Evolutionary conservation across 2,329 filamentous ascomycete species (phyloP), one percentile per base, ranked within the genome.

Genomic region (Venturia effusa): DNA sequence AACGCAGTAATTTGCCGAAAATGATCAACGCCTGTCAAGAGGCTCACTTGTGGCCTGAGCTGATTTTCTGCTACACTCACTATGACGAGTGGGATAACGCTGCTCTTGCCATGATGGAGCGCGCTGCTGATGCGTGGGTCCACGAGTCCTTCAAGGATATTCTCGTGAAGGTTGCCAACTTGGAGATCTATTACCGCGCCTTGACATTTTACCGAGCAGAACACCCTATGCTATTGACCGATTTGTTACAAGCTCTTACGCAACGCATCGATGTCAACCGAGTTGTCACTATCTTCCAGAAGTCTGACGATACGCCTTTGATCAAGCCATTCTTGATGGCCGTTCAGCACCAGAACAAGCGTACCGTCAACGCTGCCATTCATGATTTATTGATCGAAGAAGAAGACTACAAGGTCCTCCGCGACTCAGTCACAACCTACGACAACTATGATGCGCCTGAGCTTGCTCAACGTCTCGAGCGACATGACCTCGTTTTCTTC

Each of bases 91-190:
- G 89, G 77, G 95, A 99, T 77, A 97, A 99, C 72, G 94, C 94
- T 55, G 92, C 92, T 59, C 83, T 99, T 63, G 91, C 94, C 22
- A 96, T 99, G 80, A 99, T 99, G 85, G 94, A 99, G 81, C 90
- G 92, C 69, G 90, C 94, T 15, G 88, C 95, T 68, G 95, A 97
- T 80, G 92, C 94, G 1, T 99, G 94, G 94, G 95, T 99, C 76
- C 94, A 99, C 79, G 92, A 97, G 75, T 94, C 95, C 60, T 99
- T 99, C 87, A 99, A 99, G 83, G 95, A 99, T 74, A 97, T 96
- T 61, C 83, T 96, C 64, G 87, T 96, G 78, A 99, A 99, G 84
- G 93, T 97, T 68, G 90, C 92, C 72, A 99, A 99, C 79, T 79
- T 99, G 72, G 95, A 99, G 78, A 99, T 99, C 71, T 99, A 97